Base-by-base conservation (phyloP, 192 early-diverging fungal genomes). In the Entophlyctis luteolus region DNA sequence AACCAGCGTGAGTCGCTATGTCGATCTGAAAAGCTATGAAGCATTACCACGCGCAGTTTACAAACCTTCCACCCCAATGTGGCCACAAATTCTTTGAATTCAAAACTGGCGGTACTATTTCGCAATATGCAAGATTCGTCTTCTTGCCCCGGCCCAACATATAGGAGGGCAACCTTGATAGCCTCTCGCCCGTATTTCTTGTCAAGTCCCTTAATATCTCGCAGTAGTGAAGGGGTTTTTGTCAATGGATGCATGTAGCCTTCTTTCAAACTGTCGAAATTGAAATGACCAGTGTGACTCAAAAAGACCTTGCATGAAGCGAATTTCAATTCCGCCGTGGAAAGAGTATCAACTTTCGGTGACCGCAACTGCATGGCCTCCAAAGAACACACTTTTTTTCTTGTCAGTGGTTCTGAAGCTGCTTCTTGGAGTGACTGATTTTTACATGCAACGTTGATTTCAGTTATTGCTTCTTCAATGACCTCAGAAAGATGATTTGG, bases 91-190 rank as follows among this genome's bases (percentile, higher is more conserved):
- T 82, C 86, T 23, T 86, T 76, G 62, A 97, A 99, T 4, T 86
- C 81, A 8, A 57, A 28, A 55, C 94, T 96, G 1, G 86, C 88
- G 23, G 55, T 32, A 2, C 72, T 71, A 72, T 99, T 99, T 52
- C 81, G 82, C 34, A 99, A 75, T 23, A 99, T 93, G 59, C 84
- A 81, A 3, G 82, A 72, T 59, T 97, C 96, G 49, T 91, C 90
- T 74, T 95, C 93, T 74, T 97, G 95, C 0, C 91, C 93, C 10
- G 84, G 81, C 0, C 84, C 93, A 28, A 99, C 93, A 79, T 99
- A 99, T 3, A 99, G 55, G 1, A 99, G 52, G 2, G 91, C 96
- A 46, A 96, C 73, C 60, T 99, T 97, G 68, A 94, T 82, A 0
- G 88, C 89, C 72, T 96, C 95, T 8, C 89, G 84, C n/a, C 87